These are phyloP conservation scores for Vigna nakashimae DNA, from an alignment of 306 rosid species.

Conservation along the genomic window DNA sequence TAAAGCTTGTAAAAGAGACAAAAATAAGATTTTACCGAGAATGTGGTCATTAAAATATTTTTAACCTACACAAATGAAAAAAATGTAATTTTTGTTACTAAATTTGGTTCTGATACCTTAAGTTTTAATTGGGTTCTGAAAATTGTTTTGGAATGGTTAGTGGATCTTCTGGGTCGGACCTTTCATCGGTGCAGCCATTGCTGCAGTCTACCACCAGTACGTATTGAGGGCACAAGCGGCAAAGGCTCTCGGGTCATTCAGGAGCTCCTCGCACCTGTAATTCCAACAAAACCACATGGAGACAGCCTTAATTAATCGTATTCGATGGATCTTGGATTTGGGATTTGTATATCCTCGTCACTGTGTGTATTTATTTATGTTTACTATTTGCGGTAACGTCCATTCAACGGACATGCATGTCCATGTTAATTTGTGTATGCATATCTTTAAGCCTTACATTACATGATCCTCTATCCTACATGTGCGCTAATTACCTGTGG, in stretches of 20 bases:
- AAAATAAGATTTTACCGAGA: too few species aligned
- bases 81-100: not conserved
- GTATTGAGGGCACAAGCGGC: slow-evolving; percentile 57
- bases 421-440: slow-evolving; percentile 22
- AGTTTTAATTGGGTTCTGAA: not conserved
- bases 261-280: slow-evolving; percentile 49
- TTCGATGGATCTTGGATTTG: not conserved
- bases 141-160: slow-evolving; percentile 33
- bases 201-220: slow-evolving; percentile 58
- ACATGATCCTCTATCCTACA: slow-evolving; percentile 12
- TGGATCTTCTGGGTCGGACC: slow-evolving; percentile 67
- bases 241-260: slow-evolving; percentile 58
- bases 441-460: not conserved
- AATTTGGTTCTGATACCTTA: not conserved
- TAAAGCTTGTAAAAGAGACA: too few species aligned
- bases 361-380: not conserved
- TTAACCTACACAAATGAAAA: not conserved
- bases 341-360: slow-evolving; percentile 37
- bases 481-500: slow-evolving; percentile 9
- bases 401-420: slow-evolving; percentile 9
- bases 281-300: not conserved
- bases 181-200: slow-evolving; percentile 57
- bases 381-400: slow-evolving; percentile 12
- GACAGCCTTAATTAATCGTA: not conserved
- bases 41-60: too few species aligned